These are phyloP conservation scores for Adiantum capillusveneris DNA, from an alignment of 75 land plant species.

Conservation along the genomic window DNA sequence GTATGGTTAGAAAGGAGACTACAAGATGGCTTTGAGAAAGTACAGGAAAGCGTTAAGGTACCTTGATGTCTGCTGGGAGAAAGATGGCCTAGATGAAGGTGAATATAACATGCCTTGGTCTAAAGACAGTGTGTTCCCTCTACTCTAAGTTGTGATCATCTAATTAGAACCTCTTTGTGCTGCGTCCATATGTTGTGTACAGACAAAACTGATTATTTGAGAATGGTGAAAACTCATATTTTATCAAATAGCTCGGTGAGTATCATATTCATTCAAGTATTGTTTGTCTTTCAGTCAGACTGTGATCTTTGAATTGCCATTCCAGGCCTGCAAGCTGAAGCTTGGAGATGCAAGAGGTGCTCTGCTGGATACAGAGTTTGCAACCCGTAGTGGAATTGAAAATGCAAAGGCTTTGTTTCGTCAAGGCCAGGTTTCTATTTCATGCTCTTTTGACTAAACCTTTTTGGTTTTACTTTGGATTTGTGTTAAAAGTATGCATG, in stretches of 20 bases:
- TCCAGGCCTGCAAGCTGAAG: conserved; percentile 40
- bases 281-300: not conserved
- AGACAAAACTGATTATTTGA: conserved; percentile 26
- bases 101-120: no score
- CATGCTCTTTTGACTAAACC: no score
- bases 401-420: conserved; percentile 43
- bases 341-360: conserved; percentile 39
- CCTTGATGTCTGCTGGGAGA: conserved; percentile 47
- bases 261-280: conserved; percentile 3
- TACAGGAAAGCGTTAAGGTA: conserved; percentile 40
- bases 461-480: no score
- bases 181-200: not conserved
- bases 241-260: conserved; percentile 45
- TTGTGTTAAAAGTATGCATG: no score
- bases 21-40: conserved; percentile 40
- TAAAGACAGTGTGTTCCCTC: no score
- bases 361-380: conserved; percentile 37
- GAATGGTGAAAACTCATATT: conserved; percentile 38
- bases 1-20: conserved; percentile 29
- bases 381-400: conserved; percentile 29
- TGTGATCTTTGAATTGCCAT: not conserved
- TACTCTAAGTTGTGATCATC: no score
- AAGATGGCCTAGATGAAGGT: conserved; percentile 44
- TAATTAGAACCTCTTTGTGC: no score
- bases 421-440: conserved; percentile 34